Conservation (phyloP, 139 green algal genomes). For the Edaphochlamys debaryana region DNA sequence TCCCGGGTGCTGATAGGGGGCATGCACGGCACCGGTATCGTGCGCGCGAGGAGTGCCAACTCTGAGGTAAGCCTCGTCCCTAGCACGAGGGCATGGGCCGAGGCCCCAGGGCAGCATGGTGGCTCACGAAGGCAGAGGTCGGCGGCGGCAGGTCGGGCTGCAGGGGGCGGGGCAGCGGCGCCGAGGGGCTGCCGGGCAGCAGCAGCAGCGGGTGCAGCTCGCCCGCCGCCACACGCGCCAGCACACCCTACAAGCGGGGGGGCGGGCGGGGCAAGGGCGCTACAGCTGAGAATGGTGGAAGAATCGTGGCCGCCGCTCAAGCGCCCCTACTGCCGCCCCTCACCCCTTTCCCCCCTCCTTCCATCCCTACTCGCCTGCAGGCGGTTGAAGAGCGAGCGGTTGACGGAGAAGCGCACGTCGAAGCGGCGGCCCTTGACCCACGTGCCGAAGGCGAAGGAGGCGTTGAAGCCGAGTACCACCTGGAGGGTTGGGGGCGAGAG, state of each 20-base stretch:
- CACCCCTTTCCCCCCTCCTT: neutral
- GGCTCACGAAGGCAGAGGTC: too few species aligned
- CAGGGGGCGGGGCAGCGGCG: neutral
- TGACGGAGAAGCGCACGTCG: conserved; percentile 62
- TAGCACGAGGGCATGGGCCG: too few species aligned
- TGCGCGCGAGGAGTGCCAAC: too few species aligned
- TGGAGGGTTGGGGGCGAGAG: too few species aligned
- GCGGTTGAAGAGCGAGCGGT: conserved; percentile 45
- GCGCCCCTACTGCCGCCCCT: too few species aligned
- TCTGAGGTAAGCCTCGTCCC: too few species aligned
- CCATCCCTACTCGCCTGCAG: conserved; percentile 17
- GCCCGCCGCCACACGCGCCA: neutral
- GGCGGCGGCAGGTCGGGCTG: neutral
- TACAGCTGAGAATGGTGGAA: too few species aligned
- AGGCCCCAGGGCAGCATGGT: too few species aligned
- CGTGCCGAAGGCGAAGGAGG: conserved; percentile 11
- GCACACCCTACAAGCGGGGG: neutral
- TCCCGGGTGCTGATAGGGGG: too few species aligned
- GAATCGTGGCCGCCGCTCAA: too few species aligned
- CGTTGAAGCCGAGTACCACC: conserved; percentile 47
- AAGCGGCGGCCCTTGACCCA: conserved; percentile 2
- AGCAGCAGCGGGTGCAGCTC: conserved; percentile 11
- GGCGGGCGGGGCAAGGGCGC: neutral
- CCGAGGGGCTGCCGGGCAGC: neutral
- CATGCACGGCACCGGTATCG: too few species aligned